Base-by-base conservation (phyloP, 1,284 basidiomycete genomes). In the Ganoderma multipileum region DNA sequence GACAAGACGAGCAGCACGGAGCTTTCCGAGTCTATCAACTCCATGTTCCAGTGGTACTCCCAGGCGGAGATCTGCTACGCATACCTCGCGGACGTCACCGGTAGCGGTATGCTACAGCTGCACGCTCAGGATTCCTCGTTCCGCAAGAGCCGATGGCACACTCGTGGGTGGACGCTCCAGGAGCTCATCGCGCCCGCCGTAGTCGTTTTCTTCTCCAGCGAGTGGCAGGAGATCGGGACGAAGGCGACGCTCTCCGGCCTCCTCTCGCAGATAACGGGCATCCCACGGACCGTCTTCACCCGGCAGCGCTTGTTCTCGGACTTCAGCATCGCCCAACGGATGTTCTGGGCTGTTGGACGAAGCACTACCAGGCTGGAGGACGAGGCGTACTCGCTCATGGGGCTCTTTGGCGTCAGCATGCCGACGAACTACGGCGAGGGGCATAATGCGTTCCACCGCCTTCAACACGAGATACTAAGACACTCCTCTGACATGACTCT, bases 11-110 rank as follows among this genome's bases (percentile, higher is more conserved):
- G 66, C 57, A 67, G 66, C 47, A 42, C 66, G 26, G 66, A 71
- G 60, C 67, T 71, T 33, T 69, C 70, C 4, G 70, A 71, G 68
- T 67, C 70, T 16, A 65, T 71, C 62, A 71, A 71, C 65, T 71
- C 70, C 33, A 71, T 71, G 70, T 71, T 64, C 59, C 61, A 47
- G 14, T 71, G 68, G 63, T 69, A 69, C 50, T 41, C 60, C 16
- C 44, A 28, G 47, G 58, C 70, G 38, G 36, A 60, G 55, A 65
- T 68, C 54, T 71, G 70, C 65, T 71, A 67, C 59, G 69, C 42
- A 14, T 71, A 57, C 59, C 66, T 71, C 11, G 42, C 36, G 18
- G 69, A 71, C 26, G 69, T 71, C 38, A 47, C 63, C 16, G 11
- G 20, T 7, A 33, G 30, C 33, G 18, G 20, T 11, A 39, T 47